Evolutionary conservation across 164 flowering plant genomes (phyloP), one percentile per base, ranked within the genome.

Genomic region (Buxus sempervirens): DNA sequence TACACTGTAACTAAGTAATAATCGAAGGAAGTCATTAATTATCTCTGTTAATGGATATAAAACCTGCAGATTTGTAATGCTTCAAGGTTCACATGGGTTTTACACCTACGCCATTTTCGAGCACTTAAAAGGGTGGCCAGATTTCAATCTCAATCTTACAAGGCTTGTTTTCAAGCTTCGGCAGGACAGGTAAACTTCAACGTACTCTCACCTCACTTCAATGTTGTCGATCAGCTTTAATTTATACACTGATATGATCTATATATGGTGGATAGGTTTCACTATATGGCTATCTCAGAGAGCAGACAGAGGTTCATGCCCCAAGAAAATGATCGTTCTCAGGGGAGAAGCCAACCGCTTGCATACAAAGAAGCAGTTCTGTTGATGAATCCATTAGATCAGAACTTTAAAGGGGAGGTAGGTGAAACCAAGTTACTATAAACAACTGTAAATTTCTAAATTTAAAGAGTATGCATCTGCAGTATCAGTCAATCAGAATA

Each of bases 251-350:
- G 38, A 32, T 32, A 32, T 32, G 38, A 32, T 32, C 38, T 32
- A n/a, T n/a, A n/a, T n/a, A 32, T 32, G 38, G 38, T 32, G 38
- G 24, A 22, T 62, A 88, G 93, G 82, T 88, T 88, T 63, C 76
- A 66, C 18, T 82, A 83, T 66, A 88, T 88, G 93, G 86, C 89
- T 3, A 25, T 88, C 54, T 75, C 88, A 25, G 93, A 88, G 59
- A 72, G 75, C 10, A 88, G 69, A 70, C 88, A 85, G 57, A 65
- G 89, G 68, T 22, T 58, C 51, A 88, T 88, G 93, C 93, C 93
- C 7, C 54, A 71, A 15, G 77, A 74, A 6, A 64, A 73, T 16
- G 93, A 88, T 62, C 73, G 89, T 19, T 51, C 22, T n/a, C 5
- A 7, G 0, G 41, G 14, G n/a, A 26, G 64, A 25, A 83, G 92